phyloP scores from a whole-genome alignment of 2,329 filamentous ascomycete genomes.

The Penicillium sp. region DNA sequence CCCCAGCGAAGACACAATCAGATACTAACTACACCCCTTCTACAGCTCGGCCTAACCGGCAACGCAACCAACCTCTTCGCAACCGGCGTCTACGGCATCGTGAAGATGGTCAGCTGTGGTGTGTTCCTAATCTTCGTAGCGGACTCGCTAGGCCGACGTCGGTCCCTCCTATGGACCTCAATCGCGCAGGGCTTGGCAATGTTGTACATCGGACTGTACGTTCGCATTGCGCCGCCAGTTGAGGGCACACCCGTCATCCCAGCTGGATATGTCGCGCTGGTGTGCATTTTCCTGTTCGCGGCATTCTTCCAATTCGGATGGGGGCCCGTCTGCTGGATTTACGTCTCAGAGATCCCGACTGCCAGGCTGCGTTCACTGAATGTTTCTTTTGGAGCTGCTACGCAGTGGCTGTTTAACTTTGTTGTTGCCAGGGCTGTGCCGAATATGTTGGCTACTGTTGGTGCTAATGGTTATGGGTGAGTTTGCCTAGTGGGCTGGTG shows the following conservation, averaged over 20 bases:
- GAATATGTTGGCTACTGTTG: slow-evolving; percentile 62
- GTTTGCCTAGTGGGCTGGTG: slow-evolving; percentile 14
- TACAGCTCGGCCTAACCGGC: slow-evolving; percentile 59
- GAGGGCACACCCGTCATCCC: slow-evolving; percentile 55
- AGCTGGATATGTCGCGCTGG: slow-evolving; percentile 67
- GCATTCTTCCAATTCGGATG: slow-evolving; percentile 68
- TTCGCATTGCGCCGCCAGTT: slow-evolving; percentile 49
- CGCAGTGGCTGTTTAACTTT: slow-evolving; percentile 73
- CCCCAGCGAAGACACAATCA: not conserved
- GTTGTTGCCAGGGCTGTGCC: slow-evolving; percentile 66
- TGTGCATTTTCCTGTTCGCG: slow-evolving; percentile 71
- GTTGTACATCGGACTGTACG: slow-evolving; percentile 70
- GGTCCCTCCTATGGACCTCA: slow-evolving; percentile 62
- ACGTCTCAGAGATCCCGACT: slow-evolving; percentile 67
- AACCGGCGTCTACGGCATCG: slow-evolving; percentile 70
- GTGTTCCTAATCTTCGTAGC: slow-evolving; percentile 65
- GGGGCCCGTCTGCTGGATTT: slow-evolving; percentile 72
- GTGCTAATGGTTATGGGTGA: slow-evolving; percentile 49
- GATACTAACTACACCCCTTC: not conserved
- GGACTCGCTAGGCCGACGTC: slow-evolving; percentile 66
- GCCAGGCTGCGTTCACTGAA: slow-evolving; percentile 64
- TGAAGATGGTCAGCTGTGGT: slow-evolving; percentile 64
- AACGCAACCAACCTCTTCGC: slow-evolving; percentile 64
- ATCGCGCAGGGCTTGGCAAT: slow-evolving; percentile 61
- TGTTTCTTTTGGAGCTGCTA: slow-evolving; percentile 65